A percentile compares a stretch with the other conserved stretches of the same genome.
Evolutionary conservation across 2,329 filamentous ascomycete species (phyloP).

Genomic region (Colletotrichum sidae): DNA sequence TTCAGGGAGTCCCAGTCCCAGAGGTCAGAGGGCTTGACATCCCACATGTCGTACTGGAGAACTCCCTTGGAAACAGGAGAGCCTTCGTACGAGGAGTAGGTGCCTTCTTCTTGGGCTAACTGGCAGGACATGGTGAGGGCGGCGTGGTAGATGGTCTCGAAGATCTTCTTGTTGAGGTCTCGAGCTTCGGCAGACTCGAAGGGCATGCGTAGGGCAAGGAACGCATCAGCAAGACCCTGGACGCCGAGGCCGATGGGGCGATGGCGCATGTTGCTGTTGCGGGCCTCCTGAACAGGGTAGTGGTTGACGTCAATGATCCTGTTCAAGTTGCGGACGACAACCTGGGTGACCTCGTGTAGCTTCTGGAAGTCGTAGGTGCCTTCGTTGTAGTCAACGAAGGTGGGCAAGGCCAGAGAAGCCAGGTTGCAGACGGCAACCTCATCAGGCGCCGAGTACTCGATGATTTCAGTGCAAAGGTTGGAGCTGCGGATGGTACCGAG

Average conservation of each 20-base stretch:
- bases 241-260: conserved; percentile 96
- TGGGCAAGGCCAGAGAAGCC: conserved; percentile 91
- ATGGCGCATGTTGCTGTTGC: conserved; percentile 97
- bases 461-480: conserved; percentile 98
- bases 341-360: conserved; percentile 92
- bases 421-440: conserved; percentile 99
- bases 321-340: conserved; percentile 95
- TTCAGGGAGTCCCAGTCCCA: conserved; percentile 97
- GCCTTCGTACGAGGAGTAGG: conserved; percentile 92
- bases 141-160: conserved; percentile 99
- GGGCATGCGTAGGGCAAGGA: conserved; percentile 94
- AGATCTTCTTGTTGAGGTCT: conserved; percentile 97
- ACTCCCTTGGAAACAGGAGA: conserved; percentile 95
- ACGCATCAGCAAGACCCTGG: conserved; percentile 96
- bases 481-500: conserved; percentile 98
- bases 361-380: conserved; percentile 95
- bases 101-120: conserved; percentile 83
- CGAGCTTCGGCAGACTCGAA: conserved; percentile 97
- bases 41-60: conserved; percentile 99
- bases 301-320: conserved; percentile 98
- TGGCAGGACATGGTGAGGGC: conserved; percentile 90
- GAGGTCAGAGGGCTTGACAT: conserved; percentile 89
- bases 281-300: conserved; percentile 95
- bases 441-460: conserved; percentile 96
- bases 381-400: conserved; percentile 87